Percentiles rank a stretch among this genome's conserved stretches.
Evolutionary conservation across 1,284 basidiomycete species (phyloP).

Genomic region (Pseudozyma tsukubaensis): DNA sequence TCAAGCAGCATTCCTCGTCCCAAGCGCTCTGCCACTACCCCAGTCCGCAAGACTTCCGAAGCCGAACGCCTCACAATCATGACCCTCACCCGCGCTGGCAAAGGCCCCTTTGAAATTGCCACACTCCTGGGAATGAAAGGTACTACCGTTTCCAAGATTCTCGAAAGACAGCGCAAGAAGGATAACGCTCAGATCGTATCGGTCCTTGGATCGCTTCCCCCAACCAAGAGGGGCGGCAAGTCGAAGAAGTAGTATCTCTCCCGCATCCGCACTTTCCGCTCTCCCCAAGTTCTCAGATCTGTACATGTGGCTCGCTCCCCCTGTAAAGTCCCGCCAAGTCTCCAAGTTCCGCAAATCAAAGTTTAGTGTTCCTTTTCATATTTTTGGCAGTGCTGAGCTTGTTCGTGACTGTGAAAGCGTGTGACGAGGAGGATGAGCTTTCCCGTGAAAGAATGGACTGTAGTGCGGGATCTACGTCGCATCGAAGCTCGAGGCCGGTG

Average conservation of each 20-base stretch:
- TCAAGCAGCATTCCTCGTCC: background rate
- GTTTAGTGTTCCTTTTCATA: too few relatives aligned
- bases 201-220: background rate
- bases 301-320: too few relatives aligned
- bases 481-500: background rate
- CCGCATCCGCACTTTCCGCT: too few relatives aligned
- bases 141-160: constrained; percentile 10
- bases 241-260: background rate
- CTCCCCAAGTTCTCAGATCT: too few relatives aligned
- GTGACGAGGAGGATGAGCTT: too few relatives aligned
- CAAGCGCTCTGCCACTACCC: background rate
- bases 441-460: too few relatives aligned
- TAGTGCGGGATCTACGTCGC: too few relatives aligned
- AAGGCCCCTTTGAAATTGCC: constrained; percentile 5
- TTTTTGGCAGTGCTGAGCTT: too few relatives aligned
- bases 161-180: constrained; percentile 6
- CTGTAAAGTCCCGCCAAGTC: too few relatives aligned
- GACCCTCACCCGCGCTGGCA: constrained; percentile 6
- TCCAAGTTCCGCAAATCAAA: too few relatives aligned
- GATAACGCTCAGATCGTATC: background rate
- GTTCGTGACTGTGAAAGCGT: too few relatives aligned
- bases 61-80: constrained; percentile 16
- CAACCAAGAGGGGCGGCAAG: constrained; percentile 2
- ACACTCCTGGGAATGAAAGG: constrained; percentile 6
- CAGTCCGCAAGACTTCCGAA: background rate